Evolutionary conservation across 1,284 basidiomycete genomes (phyloP), one percentile per base, ranked within the genome.

Genomic region (Malassezia vespertilionis): DNA sequence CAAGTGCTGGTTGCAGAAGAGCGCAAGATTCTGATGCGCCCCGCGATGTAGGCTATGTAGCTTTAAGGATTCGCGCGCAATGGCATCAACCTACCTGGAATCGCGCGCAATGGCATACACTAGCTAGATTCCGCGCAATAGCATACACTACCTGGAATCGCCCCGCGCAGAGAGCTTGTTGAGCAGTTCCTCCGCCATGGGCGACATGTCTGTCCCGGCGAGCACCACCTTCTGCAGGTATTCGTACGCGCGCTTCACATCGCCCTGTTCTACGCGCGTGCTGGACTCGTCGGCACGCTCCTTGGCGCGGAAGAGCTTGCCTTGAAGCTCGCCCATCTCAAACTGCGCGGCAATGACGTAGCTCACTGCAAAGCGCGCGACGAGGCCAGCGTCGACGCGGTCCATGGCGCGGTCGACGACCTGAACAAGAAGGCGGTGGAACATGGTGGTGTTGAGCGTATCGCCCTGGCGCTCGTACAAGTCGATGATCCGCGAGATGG

Each of bases 271-370:
- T 15, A 43, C 35, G 11, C 38, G 33, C 11, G 40, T 22, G 14
- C 27, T 42, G 10, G 43, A 30, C 18, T 15, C 18, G 17, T 39
- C n/a, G 3, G 24, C 28, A 9, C 44, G 43, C 20, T 48, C 40
- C 31, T 60, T 48, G 31, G 40, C 46, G 21, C 11, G 9, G 23
- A 34, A 40, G 18, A 40, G 33, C 24, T 43, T 47, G 5, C 57
- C 60, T n/a, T 46, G 31, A 9, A 67, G 55, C 37, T 66, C 63
- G 26, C 65, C 64, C 65, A 69, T 67, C 51, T 67, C 64, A 53
- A 53, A 67, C 22, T 58, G 54, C 4, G 65, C 64, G 15, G 65
- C 63, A 17, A 65, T 56, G 36, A 69, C 53, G 48, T 64, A 69
- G 27, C 56, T 59, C 4, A 53, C 46, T 4, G 54, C 64, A 35